Conservation (phyloP, 1,284 basidiomycete genomes). For the Marasmius tenuissimus region DNA sequence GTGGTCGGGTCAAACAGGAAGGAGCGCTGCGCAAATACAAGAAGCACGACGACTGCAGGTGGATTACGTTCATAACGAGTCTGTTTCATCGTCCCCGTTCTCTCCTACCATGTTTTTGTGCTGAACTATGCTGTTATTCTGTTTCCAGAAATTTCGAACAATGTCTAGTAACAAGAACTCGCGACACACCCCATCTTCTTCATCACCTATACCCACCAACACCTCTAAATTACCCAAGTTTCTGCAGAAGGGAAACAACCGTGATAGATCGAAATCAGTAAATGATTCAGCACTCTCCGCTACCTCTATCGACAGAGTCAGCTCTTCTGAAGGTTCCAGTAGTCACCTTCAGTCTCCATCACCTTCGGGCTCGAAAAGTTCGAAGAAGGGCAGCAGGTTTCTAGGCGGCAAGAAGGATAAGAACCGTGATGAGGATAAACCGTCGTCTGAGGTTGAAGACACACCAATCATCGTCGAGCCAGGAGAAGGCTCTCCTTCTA, state of each 20-base stretch:
- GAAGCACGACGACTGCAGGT: background rate
- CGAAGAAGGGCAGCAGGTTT: conserved; percentile 11
- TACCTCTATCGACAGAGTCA: conserved; percentile 29
- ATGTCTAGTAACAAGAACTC: conserved; percentile 37
- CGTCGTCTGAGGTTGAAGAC: conserved; percentile 22
- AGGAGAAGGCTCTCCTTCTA: conserved; percentile 19
- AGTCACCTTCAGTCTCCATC: conserved; percentile 24
- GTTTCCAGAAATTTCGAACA: conserved; percentile 1
- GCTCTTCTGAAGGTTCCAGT: conserved; percentile 27
- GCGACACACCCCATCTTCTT: conserved; percentile 34
- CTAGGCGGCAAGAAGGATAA: background rate
- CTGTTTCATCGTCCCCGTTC: background rate
- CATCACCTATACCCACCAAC: conserved; percentile 31
- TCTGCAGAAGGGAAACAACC: conserved; percentile 53
- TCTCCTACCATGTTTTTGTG: background rate
- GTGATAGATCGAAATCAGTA: conserved; percentile 61
- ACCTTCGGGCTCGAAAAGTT: conserved; percentile 16
- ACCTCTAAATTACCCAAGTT: conserved; percentile 65
- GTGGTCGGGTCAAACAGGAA: background rate
- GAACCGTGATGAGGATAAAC: conserved; percentile 5
- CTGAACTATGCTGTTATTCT: conserved; percentile 8
- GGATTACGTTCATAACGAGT: background rate
- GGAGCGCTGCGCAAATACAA: background rate
- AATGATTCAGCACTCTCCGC: conserved; percentile 31
- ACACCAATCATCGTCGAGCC: conserved; percentile 30